Conservation (phyloP, 768 basidiomycete genomes). For the Suillus americanus region DNA sequence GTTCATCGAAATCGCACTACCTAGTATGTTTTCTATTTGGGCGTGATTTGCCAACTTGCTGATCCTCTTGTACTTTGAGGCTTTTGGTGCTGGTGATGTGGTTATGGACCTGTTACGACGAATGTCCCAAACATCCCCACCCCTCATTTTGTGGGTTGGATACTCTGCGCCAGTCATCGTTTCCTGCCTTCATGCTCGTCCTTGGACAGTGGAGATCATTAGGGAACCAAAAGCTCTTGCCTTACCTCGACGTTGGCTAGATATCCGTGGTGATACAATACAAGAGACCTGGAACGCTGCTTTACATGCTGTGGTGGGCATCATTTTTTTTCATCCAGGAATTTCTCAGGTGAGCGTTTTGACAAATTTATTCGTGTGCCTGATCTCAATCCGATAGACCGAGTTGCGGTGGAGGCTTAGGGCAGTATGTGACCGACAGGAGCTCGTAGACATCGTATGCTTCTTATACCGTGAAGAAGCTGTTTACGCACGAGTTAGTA, state of each 20-base stretch:
- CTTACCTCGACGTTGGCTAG: conserved; percentile 76
- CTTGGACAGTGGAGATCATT: conserved; percentile 55
- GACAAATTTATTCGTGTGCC: conserved; percentile 9
- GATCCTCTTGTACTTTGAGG: conserved; percentile 12
- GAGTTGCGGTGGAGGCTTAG: conserved; percentile 74
- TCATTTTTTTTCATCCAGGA: conserved; percentile 70
- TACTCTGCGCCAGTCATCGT: conserved; percentile 58
- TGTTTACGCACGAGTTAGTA: conserved; percentile 34
- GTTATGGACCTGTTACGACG: conserved; percentile 36
- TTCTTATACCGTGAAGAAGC: conserved; percentile 55
- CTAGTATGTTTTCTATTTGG: conserved; percentile 27
- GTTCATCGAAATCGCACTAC: conserved; percentile 29
- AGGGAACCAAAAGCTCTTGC: conserved; percentile 45
- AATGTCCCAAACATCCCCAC: conserved; percentile 48
- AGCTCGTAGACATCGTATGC: conserved; percentile 61
- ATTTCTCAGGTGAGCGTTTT: conserved; percentile 59
- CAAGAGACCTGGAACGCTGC: conserved; percentile 72
- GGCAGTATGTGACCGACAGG: conserved; percentile 73
- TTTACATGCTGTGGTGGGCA: conserved; percentile 62
- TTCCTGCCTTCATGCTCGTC: conserved; percentile 45
- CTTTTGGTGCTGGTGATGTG: conserved; percentile 16
- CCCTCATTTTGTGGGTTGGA: conserved; percentile 69
- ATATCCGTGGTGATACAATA: conserved; percentile 62
- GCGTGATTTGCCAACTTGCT: conserved; percentile 9
- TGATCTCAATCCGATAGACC: conserved; percentile 37